Evolutionary conservation across 1,284 basidiomycete species (phyloP).

Genomic region (Apiotrichum gamsii): DNA sequence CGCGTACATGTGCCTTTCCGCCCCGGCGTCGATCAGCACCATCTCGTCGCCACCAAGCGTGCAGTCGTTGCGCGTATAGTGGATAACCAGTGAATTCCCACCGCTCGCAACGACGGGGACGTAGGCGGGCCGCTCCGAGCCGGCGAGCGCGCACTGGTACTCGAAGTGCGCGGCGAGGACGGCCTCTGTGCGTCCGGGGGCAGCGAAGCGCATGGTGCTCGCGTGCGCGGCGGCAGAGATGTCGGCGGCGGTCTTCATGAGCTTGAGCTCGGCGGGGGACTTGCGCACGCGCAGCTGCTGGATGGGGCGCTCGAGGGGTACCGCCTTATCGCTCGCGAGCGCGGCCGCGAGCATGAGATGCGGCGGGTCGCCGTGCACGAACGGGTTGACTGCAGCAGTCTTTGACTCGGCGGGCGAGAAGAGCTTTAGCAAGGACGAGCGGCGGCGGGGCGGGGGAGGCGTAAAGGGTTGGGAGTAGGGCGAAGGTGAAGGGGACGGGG

Average conservation of each 20-base stretch:
- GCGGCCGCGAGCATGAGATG: slow-evolving; percentile 45
- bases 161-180: slow-evolving; percentile 79
- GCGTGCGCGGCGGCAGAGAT: slow-evolving; percentile 47
- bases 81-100: slow-evolving; percentile 78
- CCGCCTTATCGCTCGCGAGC: slow-evolving; percentile 33
- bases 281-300: slow-evolving; percentile 49
- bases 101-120: slow-evolving; percentile 92
- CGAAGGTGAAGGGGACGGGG: slow-evolving; percentile 41
- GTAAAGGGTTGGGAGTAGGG: slow-evolving; percentile 38
- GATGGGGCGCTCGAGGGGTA: slow-evolving; percentile 43
- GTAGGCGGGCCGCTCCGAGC: slow-evolving; percentile 78
- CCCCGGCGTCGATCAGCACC: slow-evolving; percentile 81
- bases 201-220: slow-evolving; percentile 66
- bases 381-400: slow-evolving; percentile 4
- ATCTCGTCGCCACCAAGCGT: slow-evolving; percentile 65
- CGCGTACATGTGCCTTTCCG: slow-evolving; percentile 85
- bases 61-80: slow-evolving; percentile 86
- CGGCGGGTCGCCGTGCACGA: slow-evolving; percentile 34
- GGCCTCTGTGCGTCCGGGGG: slow-evolving; percentile 64
- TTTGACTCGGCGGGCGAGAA: slow-evolving; percentile 31
- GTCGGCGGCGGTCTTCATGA: slow-evolving; percentile 50
- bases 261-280: slow-evolving; percentile 43
- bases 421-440: slow-evolving; percentile 42
- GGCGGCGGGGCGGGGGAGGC: slow-evolving; percentile 32
- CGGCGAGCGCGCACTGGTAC: slow-evolving; percentile 70